These are phyloP conservation scores for Penicillium sumatraense DNA, from an alignment of 2,329 filamentous ascomycete species.

Conservation along the genomic window DNA sequence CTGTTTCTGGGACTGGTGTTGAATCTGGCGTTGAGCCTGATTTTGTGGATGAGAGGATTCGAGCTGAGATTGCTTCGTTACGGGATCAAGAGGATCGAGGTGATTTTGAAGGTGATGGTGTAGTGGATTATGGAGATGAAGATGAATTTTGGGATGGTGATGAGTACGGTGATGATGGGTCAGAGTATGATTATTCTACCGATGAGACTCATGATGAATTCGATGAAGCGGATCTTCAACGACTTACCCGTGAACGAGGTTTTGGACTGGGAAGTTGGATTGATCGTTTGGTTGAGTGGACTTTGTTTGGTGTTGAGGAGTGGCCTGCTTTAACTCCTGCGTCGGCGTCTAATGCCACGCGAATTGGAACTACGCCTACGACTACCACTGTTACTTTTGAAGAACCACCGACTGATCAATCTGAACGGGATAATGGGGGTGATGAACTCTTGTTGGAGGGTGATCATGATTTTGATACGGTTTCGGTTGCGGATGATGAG, in stretches of 20 bases:
- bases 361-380: conserved; percentile 25
- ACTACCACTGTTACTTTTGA: conserved; percentile 30
- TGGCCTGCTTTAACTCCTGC: conserved; percentile 25
- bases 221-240: conserved; percentile 59
- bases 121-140: conserved; percentile 5
- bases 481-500: conserved; percentile 36
- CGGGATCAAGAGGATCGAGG: conserved; percentile 24
- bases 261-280: conserved; percentile 62
- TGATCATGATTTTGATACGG: conserved; percentile 28
- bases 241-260: conserved; percentile 55
- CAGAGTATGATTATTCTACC: conserved; percentile 35
- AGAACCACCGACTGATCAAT: conserved; percentile 3
- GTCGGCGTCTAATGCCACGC: conserved; percentile 3
- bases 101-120: conserved; percentile 6
- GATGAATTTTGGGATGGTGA: conserved; percentile 17
- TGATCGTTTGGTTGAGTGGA: conserved; percentile 63
- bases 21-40: conserved; percentile 44
- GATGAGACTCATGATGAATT: conserved; percentile 36
- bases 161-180: conserved; percentile 25
- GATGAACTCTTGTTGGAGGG: conserved; percentile 14
- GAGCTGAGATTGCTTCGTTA: conserved; percentile 44
- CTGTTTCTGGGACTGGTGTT: background rate
- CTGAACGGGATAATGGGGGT: background rate
- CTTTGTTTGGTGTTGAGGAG: conserved; percentile 59
- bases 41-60: conserved; percentile 53